Evolutionary conservation across 441 rosid genomes (phyloP), one percentile per base, ranked within the genome.

Genomic region (Hura crepitans): DNA sequence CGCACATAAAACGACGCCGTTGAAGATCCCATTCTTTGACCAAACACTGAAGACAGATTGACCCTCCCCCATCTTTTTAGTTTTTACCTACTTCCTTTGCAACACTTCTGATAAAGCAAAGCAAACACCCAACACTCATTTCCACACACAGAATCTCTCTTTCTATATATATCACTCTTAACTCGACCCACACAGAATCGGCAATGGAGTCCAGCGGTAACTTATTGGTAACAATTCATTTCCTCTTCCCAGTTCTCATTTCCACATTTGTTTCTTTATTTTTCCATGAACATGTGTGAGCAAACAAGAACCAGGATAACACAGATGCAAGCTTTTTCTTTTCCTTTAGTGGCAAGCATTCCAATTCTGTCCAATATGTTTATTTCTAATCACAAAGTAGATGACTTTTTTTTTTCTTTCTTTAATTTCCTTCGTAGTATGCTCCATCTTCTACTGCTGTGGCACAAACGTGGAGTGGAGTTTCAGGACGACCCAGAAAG

Each of bases 371-470:
- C 13, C 14, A 42, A 10, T 9, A 42, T 15, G 7, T 17, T 17
- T 58, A 10, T 31, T 17, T 15, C 62, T 30, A 35, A 56, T 35
- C 6, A 35, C 7, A 33, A 65, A 59, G 9, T 31, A 6, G 22
- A 50, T 61, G 15, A 5, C 23, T 6, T 55, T 28, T 47, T 11
- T 20, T 45, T 6, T 45, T n/a, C n/a, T 54, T 10, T 15, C 27
- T 5, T 61, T 56, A 12, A 0, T 39, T 57, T 28, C n/a, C 6
- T 30, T 1, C n/a, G 11, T 53, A 86, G 89, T 76, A 82, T 56
- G 80, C 82, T 63, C 78, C 90, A 27, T 74, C 81, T 74, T 18
- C 80, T 49, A 43, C 73, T 65, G 45, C 70, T 39, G 74, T 59
- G 83, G 60, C 17, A 23, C 62, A 73, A 79, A 71, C 74, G 60